Conservation (phyloP, 139 green algal genomes). For the Volvox africanus region DNA sequence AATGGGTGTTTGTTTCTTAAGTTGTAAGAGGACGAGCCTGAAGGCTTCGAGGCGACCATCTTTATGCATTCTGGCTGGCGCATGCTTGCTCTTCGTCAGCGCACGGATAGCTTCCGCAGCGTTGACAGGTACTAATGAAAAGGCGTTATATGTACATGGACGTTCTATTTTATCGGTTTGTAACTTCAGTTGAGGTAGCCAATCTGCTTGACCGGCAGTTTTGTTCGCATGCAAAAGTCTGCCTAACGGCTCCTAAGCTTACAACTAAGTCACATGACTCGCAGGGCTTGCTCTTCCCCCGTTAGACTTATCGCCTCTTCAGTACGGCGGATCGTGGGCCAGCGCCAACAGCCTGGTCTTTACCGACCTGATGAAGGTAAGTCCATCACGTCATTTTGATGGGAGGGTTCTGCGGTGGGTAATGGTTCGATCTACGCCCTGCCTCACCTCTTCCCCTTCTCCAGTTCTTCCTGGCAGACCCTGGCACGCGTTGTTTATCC, state of each 20-base stretch:
- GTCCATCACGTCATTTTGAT: too few species aligned
- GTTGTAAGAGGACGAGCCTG: too few species aligned
- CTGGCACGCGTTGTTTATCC: neutral
- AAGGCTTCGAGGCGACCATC: too few species aligned
- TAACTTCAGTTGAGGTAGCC: too few species aligned
- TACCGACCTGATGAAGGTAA: conserved; percentile 25
- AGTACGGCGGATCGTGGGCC: conserved; percentile 23
- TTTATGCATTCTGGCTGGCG: neutral
- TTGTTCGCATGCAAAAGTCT: too few species aligned
- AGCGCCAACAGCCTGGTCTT: conserved; percentile 4
- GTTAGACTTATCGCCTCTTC: neutral
- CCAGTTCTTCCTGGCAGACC: neutral
- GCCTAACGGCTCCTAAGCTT: too few species aligned
- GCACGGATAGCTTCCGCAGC: neutral
- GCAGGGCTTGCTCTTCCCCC: conserved; percentile 31
- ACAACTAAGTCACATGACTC: neutral
- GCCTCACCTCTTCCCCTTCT: neutral
- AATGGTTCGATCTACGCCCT: neutral
- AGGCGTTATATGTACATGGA: too few species aligned
- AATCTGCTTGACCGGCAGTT: too few species aligned
- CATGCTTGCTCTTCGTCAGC: neutral
- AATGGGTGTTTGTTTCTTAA: too few species aligned
- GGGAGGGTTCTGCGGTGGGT: neutral
- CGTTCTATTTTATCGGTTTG: too few species aligned
- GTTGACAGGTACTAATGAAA: conserved; percentile 1